These are phyloP conservation scores for Tylopilus plumbeoviolaceoides DNA, from an alignment of 768 basidiomycete species.

Conservation along the genomic window DNA sequence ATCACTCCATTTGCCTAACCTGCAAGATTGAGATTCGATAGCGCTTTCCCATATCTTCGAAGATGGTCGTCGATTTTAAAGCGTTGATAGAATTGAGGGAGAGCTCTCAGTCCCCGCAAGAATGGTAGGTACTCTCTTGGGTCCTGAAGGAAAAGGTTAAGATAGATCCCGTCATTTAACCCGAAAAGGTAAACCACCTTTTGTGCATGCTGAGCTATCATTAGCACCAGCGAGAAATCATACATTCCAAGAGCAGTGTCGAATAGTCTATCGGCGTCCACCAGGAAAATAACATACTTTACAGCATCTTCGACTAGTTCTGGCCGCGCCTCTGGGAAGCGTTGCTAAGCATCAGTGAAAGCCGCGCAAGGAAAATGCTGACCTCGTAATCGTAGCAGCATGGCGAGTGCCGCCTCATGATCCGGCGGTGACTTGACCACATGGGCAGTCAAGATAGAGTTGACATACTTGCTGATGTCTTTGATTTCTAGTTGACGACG, in stretches of 20 bases:
- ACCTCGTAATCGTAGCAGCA: conserved; percentile 81
- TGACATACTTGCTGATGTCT: conserved; percentile 78
- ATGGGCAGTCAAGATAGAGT: conserved; percentile 88
- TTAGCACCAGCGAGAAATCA: conserved; percentile 90
- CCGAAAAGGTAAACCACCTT: conserved; percentile 53
- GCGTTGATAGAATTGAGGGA: conserved; percentile 74
- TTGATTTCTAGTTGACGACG: conserved; percentile 65
- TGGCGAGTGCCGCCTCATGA: conserved; percentile 75
- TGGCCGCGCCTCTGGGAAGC: conserved; percentile 42
- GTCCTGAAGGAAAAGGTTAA: conserved; percentile 57
- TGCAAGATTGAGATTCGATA: conserved; percentile 68
- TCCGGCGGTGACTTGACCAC: conserved; percentile 91
- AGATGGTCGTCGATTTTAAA: conserved; percentile 94
- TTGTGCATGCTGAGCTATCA: conserved; percentile 96
- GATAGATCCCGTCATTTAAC: conserved; percentile 4
- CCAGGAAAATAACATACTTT: conserved; percentile 97
- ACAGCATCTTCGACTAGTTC: conserved; percentile 91
- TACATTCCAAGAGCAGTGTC: conserved; percentile 98
- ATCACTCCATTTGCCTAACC: conserved; percentile 39
- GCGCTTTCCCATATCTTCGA: conserved; percentile 67
- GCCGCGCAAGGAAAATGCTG: conserved; percentile 5
- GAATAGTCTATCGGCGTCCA: conserved; percentile 87
- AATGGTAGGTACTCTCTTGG: conserved; percentile 97
- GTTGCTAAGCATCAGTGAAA: not conserved
- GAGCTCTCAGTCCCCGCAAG: conserved; percentile 78